Evolutionary conservation across 805 yeast species (phyloP).

Genomic region (Dipodascus albidus): DNA sequence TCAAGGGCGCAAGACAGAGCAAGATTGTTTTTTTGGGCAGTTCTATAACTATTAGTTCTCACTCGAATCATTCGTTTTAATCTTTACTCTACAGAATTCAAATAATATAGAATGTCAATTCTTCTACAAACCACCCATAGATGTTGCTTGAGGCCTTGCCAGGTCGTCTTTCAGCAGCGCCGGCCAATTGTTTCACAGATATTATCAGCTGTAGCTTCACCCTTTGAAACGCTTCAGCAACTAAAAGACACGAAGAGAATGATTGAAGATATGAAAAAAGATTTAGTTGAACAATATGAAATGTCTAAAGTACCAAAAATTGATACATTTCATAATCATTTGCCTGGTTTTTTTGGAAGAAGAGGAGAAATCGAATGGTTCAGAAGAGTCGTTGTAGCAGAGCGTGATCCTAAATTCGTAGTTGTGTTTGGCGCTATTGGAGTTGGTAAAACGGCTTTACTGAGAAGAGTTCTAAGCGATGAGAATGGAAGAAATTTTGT

Average conservation of each 20-base stretch:
- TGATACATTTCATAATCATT: conserved; percentile 11
- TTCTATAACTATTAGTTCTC: too few species aligned
- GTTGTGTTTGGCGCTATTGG: conserved; percentile 14
- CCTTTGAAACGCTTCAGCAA: conserved; percentile 11
- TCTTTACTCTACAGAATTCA: too few species aligned
- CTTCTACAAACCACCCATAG: not conserved
- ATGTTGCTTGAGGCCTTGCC: too few species aligned
- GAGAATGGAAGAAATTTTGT: conserved; percentile 7
- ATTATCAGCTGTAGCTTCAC: conserved; percentile 9
- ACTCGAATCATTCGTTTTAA: too few species aligned
- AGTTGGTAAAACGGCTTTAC: conserved; percentile 13
- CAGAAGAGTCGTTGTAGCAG: conserved; percentile 5
- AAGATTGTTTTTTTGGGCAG: too few species aligned
- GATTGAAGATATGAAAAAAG: conserved; percentile 12
- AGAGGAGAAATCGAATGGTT: conserved; percentile 7
- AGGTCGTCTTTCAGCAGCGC: too few species aligned
- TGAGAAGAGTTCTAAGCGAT: conserved; percentile 12
- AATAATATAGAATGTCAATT: not conserved
- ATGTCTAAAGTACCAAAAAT: conserved; percentile 12
- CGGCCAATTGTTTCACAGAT: conserved; percentile 5
- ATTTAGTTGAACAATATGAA: conserved; percentile 13
- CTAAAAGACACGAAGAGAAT: conserved; percentile 12
- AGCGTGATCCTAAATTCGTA: conserved; percentile 11
- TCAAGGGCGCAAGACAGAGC: not conserved
- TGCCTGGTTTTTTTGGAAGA: conserved; percentile 12